phyloP scores from a whole-genome alignment of 1,284 basidiomycete species.

The Microbotryum scabiosae region DNA sequence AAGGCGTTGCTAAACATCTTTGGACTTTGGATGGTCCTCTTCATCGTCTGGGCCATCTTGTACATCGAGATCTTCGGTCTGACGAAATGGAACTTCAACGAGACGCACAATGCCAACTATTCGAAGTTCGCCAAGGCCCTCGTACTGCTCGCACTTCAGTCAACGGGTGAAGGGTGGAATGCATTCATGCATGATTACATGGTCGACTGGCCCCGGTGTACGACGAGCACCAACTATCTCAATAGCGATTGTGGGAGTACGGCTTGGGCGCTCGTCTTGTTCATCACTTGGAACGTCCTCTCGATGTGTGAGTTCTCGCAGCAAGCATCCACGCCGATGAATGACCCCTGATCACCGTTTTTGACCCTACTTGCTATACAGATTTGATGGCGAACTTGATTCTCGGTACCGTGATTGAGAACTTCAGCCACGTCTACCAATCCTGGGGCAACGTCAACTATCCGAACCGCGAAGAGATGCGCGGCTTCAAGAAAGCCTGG shows the following conservation, averaged over 20 bases:
- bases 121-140: slow-evolving; percentile 64
- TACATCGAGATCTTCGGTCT: slow-evolving; percentile 87
- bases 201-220: slow-evolving; percentile 54
- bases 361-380: background rate
- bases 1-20: slow-evolving; percentile 72
- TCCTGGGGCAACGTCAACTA: slow-evolving; percentile 63
- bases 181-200: slow-evolving; percentile 82
- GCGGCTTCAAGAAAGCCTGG: slow-evolving; percentile 91
- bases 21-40: slow-evolving; percentile 81
- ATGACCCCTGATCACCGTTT: background rate
- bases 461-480: slow-evolving; percentile 81
- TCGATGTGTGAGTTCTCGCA: slow-evolving; percentile 55
- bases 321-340: too few relatives aligned
- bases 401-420: slow-evolving; percentile 63
- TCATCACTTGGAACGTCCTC: slow-evolving; percentile 92
- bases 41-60: slow-evolving; percentile 85
- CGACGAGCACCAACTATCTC: slow-evolving; percentile 50
- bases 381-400: slow-evolving; percentile 20
- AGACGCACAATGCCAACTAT: slow-evolving; percentile 70
- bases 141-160: slow-evolving; percentile 64
- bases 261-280: slow-evolving; percentile 75
- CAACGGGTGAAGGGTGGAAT: slow-evolving; percentile 76
- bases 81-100: slow-evolving; percentile 71
- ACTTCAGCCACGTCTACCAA: slow-evolving; percentile 93
- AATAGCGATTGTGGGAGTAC: slow-evolving; percentile 84